These are phyloP conservation scores for Mycena galopus DNA, from an alignment of 768 basidiomycete species.

Conservation along the genomic window DNA sequence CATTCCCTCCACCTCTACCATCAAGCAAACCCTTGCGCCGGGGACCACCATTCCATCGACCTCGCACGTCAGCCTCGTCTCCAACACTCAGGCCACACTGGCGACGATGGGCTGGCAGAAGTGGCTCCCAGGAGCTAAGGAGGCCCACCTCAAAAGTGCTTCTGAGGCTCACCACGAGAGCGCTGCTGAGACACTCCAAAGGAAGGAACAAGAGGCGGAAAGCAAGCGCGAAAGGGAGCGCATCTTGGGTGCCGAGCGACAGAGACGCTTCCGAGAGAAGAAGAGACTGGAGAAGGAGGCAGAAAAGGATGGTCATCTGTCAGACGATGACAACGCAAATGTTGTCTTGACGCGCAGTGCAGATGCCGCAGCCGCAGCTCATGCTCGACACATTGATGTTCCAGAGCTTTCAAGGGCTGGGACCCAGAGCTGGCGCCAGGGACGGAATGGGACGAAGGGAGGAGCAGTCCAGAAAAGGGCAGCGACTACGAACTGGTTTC, in stretches of 20 bases:
- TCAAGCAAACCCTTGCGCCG: constrained; percentile 1
- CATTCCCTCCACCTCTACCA: not conserved
- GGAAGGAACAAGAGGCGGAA: not conserved
- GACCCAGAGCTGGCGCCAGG: not conserved
- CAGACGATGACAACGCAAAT: not conserved
- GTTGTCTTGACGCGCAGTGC: not conserved
- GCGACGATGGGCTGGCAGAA: constrained; percentile 10
- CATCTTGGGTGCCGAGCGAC: not conserved
- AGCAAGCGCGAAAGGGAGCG: not conserved
- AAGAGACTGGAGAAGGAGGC: not conserved
- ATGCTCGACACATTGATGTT: not conserved
- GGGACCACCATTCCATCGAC: not conserved
- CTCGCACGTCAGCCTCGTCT: not conserved
- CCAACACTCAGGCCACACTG: constrained; percentile 2
- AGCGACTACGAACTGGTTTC: not conserved
- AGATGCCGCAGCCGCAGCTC: not conserved
- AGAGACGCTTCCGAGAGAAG: not conserved
- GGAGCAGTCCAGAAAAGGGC: constrained; percentile 11
- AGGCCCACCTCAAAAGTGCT: not conserved
- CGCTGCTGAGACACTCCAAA: not conserved
- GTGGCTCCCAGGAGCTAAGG: constrained; percentile 10
- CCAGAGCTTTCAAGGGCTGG: constrained; percentile 1
- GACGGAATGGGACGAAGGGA: constrained; percentile 3
- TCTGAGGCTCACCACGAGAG: not conserved
- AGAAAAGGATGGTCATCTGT: not conserved